Percentiles rank a stretch among this genome's conserved stretches.
Evolutionary conservation across 495 filamentous ascomycete species (phyloP).

Genomic region (Annulohypoxylon stygium): DNA sequence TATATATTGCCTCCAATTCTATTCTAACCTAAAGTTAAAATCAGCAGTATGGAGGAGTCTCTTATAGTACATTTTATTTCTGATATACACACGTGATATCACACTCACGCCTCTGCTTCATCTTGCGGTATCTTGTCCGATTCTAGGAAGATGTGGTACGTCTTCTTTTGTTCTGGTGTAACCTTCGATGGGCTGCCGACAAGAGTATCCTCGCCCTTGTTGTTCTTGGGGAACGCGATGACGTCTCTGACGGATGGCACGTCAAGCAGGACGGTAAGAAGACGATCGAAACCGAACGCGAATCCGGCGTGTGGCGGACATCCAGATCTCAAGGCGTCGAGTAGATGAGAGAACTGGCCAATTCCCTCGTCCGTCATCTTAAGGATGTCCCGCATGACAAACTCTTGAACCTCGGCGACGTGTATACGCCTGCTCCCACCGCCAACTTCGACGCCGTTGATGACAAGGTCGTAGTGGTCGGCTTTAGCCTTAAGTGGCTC

Average conservation of each 20-base stretch:
- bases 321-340: constrained; percentile 83
- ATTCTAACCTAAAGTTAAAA: background rate
- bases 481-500: constrained; percentile 78
- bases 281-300: constrained; percentile 90
- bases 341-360: constrained; percentile 82
- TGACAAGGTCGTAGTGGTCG: constrained; percentile 94
- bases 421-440: constrained; percentile 96
- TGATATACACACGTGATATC: constrained; percentile 6
- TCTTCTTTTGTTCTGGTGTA: constrained; percentile 71
- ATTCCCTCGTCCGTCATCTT: constrained; percentile 72
- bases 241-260: constrained; percentile 86
- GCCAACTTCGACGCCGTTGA: constrained; percentile 95
- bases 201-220: constrained; percentile 85
- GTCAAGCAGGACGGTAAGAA: constrained; percentile 83
- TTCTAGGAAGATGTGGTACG: constrained; percentile 72
- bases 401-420: constrained; percentile 84
- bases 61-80: background rate
- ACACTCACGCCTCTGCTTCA: background rate
- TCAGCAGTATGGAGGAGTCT: background rate
- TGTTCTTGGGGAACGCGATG: constrained; percentile 94
- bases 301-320: constrained; percentile 98
- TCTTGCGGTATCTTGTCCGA: background rate
- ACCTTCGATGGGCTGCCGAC: constrained; percentile 79
- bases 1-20: background rate
- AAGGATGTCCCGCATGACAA: constrained; percentile 85